Percentiles rank a stretch among this genome's conserved stretches.
phyloP scores from a whole-genome alignment of 164 flowering plant species.

The Stephania japonica region DNA sequence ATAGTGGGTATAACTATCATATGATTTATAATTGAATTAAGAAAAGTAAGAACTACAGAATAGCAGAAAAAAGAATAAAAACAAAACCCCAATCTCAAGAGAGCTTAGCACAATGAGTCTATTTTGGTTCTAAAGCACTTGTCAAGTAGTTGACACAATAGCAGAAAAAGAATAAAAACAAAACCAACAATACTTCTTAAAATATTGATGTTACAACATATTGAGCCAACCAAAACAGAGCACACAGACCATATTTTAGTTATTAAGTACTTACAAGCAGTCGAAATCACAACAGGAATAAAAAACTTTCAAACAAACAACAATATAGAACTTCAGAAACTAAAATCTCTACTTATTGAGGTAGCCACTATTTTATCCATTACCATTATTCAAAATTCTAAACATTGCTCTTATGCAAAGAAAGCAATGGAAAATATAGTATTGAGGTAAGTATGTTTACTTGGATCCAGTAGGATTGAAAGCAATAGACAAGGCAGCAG shows the following conservation, averaged over 20 bases:
- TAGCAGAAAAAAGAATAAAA: too few species aligned
- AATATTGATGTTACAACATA: not conserved
- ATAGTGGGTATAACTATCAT: not conserved
- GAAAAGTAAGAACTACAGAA: not conserved
- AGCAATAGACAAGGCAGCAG: slow-evolving; percentile 84
- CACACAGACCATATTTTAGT: not conserved
- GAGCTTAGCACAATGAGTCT: not conserved
- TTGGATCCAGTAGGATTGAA: slow-evolving; percentile 77
- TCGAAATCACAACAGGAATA: not conserved
- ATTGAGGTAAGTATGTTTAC: slow-evolving; percentile 27
- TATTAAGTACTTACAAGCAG: not conserved
- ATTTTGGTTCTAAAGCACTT: not conserved
- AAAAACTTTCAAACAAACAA: not conserved
- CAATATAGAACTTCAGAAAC: not conserved
- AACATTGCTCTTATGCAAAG: not conserved
- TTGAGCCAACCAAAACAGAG: not conserved
- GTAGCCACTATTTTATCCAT: not conserved
- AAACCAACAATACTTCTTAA: not conserved
- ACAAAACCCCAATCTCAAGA: not conserved
- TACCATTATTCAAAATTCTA: not conserved
- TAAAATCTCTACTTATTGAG: not conserved
- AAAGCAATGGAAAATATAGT: not conserved
- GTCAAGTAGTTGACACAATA: not conserved
- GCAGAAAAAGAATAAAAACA: not conserved
- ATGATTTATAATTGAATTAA: too few species aligned